phyloP scores from a whole-genome alignment of 2,329 filamentous ascomycete species.

The Parastagonospora nodorum region DNA sequence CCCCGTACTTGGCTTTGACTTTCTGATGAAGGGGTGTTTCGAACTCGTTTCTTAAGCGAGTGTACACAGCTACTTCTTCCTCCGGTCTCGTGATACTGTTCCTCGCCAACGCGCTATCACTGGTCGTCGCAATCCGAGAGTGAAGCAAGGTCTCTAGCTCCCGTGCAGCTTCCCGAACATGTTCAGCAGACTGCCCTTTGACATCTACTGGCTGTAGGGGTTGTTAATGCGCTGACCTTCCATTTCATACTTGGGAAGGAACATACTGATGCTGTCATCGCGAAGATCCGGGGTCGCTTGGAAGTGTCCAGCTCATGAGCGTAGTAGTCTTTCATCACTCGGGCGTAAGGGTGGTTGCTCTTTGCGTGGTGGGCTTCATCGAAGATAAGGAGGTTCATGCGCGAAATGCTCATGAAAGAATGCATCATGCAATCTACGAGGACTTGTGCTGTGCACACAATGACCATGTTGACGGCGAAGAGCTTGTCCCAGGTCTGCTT shows the following conservation, averaged over 20 bases:
- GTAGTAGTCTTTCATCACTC: constrained; percentile 89
- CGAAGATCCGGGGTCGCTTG: constrained; percentile 77
- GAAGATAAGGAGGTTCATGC: constrained; percentile 90
- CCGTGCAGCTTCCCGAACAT: constrained; percentile 70
- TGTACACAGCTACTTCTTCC: constrained; percentile 64
- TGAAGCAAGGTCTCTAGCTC: constrained; percentile 79
- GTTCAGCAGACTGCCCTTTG: constrained; percentile 56
- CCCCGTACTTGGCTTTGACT: constrained; percentile 60
- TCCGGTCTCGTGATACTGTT: constrained; percentile 64
- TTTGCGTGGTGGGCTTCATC: constrained; percentile 98
- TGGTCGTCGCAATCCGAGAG: constrained; percentile 80
- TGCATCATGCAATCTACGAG: constrained; percentile 77
- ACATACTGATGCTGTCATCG: constrained; percentile 83
- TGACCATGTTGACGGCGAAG: constrained; percentile 72
- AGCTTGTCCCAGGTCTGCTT: constrained; percentile 64
- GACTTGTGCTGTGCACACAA: constrained; percentile 92
- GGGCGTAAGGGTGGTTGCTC: constrained; percentile 87
- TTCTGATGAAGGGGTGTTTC: constrained; percentile 68
- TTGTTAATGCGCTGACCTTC: too few relatives aligned
- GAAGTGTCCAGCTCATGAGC: constrained; percentile 51
- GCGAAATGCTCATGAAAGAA: constrained; percentile 77
- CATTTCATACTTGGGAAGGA: too few relatives aligned
- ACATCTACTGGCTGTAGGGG: constrained; percentile 71
- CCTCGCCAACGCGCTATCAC: constrained; percentile 63
- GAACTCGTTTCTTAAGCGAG: constrained; percentile 57